Conservation (phyloP, 495 filamentous ascomycete species). For the Neurospora sp. region DNA sequence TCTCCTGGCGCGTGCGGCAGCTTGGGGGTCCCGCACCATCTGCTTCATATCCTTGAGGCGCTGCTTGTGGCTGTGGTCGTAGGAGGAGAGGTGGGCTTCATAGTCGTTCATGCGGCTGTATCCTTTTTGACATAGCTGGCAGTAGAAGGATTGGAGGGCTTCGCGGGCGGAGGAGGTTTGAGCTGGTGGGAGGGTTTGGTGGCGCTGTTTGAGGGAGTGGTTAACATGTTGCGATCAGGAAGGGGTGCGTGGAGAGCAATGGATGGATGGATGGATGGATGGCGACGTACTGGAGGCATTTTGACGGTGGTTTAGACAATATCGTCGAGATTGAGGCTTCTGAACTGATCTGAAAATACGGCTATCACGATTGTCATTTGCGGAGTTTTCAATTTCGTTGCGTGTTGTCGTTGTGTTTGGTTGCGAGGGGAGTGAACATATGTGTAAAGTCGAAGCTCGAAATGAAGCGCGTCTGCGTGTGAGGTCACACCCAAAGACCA, state of each 20-base stretch:
- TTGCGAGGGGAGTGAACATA: neutral
- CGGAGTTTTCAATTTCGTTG: neutral
- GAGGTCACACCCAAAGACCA: neutral
- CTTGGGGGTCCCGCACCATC: constrained; percentile 48
- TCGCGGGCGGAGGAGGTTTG: constrained; percentile 80
- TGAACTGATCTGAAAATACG: neutral
- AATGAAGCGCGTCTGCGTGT: neutral
- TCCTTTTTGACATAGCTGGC: constrained; percentile 59
- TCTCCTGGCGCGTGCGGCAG: constrained; percentile 51
- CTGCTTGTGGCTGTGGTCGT: constrained; percentile 62
- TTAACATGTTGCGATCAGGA: constrained; percentile 3
- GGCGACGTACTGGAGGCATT: constrained; percentile 36
- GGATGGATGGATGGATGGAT: neutral
- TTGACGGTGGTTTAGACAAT: constrained; percentile 3
- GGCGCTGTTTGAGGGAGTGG: constrained; percentile 19
- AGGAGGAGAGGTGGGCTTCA: constrained; percentile 57
- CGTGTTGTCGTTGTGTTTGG: neutral
- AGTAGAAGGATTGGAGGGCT: constrained; percentile 84
- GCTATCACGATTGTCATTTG: neutral
- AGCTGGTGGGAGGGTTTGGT: constrained; percentile 43
- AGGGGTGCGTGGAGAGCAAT: constrained; percentile 3
- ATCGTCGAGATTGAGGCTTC: neutral
- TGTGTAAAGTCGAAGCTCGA: neutral
- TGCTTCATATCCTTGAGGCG: constrained; percentile 57
- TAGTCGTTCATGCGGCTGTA: constrained; percentile 63